phyloP scores from a whole-genome alignment of 1,284 basidiomycete species.

The Paramarasmius palmivorus region DNA sequence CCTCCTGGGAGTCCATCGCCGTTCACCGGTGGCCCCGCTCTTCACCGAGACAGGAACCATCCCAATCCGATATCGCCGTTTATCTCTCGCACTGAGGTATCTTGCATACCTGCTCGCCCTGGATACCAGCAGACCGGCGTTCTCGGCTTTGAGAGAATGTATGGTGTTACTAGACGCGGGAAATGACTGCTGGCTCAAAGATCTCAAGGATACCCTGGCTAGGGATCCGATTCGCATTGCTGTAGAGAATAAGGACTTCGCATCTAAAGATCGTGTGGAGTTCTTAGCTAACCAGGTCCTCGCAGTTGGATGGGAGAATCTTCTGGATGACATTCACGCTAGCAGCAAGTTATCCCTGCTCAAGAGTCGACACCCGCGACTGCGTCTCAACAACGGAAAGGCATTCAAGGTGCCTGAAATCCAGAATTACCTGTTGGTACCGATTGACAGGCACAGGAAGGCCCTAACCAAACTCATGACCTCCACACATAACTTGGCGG shows the following conservation, averaged over 20 bases:
- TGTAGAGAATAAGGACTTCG: neutral
- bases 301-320: no score
- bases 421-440: neutral
- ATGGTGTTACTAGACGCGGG: neutral
- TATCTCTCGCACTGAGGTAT: slow-evolving; percentile 4
- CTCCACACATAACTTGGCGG: neutral
- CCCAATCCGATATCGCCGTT: slow-evolving; percentile 12
- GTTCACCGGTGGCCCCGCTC: slow-evolving; percentile 4
- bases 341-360: neutral
- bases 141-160: neutral
- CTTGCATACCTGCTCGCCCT: neutral
- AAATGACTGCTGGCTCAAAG: neutral
- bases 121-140: neutral
- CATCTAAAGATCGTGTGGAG: neutral
- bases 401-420: neutral
- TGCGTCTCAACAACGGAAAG: neutral
- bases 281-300: no score
- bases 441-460: neutral
- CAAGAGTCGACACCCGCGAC: neutral
- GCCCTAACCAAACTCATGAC: neutral
- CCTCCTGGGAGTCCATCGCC: slow-evolving; percentile 8
- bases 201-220: neutral
- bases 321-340: no score
- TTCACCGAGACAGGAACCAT: slow-evolving; percentile 17
- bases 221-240: neutral